Conservation (phyloP, 768 basidiomycete species). For the Russula dissimulans region DNA sequence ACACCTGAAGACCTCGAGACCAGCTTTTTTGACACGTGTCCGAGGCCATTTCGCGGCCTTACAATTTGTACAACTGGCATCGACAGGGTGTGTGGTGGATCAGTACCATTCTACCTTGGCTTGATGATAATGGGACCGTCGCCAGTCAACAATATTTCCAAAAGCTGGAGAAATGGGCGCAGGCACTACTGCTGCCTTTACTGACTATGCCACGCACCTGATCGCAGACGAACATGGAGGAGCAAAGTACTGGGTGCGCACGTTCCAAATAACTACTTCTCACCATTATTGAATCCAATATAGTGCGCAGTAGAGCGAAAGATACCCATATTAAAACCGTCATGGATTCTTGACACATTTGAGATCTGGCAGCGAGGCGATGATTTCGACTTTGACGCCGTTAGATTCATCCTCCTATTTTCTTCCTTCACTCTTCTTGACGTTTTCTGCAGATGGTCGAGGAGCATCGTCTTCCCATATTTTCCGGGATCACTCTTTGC, state of each 20-base stretch:
- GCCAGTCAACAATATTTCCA: constrained; percentile 59
- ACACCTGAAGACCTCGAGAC: constrained; percentile 18
- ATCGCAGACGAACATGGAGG: constrained; percentile 75
- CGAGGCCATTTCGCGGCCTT: constrained; percentile 57
- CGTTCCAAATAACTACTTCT: not conserved
- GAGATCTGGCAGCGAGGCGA: constrained; percentile 71
- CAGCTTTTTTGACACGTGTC: constrained; percentile 29
- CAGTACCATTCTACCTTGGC: not conserved
- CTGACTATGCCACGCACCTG: constrained; percentile 81
- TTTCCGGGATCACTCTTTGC: constrained; percentile 60
- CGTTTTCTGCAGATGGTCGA: constrained; percentile 41
- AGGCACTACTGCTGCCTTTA: constrained; percentile 56
- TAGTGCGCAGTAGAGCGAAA: constrained; percentile 78
- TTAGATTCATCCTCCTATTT: constrained; percentile 22
- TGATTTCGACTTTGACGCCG: constrained; percentile 60
- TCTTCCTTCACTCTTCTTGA: not conserved
- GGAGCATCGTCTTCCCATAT: constrained; percentile 59
- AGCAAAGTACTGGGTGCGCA: constrained; percentile 68
- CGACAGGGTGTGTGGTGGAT: constrained; percentile 53
- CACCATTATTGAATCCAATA: not conserved
- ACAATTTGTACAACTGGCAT: constrained; percentile 70
- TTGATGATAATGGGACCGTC: not conserved
- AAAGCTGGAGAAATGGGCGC: constrained; percentile 80
- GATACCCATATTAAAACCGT: constrained; percentile 68
- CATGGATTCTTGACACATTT: constrained; percentile 71